Evolutionary conservation across 345 rosid species (phyloP).

Genomic region (Camelina laxa): DNA sequence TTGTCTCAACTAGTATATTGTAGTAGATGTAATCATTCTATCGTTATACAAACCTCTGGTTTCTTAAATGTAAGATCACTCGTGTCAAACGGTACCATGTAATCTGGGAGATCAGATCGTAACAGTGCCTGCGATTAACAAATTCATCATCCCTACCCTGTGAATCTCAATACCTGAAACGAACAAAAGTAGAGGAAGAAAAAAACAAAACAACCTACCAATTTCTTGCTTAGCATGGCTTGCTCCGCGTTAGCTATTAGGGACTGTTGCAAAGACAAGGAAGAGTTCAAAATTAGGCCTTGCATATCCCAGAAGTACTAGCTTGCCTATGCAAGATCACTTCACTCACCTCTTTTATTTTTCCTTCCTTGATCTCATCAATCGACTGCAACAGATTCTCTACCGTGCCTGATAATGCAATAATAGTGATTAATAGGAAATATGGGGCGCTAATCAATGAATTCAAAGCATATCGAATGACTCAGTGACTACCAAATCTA

Average conservation of each 20-base stretch:
- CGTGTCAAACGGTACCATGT: conserved; percentile 84
- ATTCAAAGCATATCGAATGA: conserved; percentile 14
- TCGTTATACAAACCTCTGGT: conserved; percentile 73
- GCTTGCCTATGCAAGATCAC: conserved; percentile 7
- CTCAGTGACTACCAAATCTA: conserved; percentile 65
- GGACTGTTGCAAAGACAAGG: conserved; percentile 49
- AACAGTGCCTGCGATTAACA: conserved; percentile 67
- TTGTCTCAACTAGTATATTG: not conserved
- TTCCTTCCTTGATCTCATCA: conserved; percentile 72
- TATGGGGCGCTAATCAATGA: not conserved
- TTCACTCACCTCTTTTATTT: conserved; percentile 61
- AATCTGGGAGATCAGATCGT: conserved; percentile 82
- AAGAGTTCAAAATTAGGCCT: conserved; percentile 19
- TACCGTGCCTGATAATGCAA: conserved; percentile 57
- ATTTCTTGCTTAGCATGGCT: conserved; percentile 78
- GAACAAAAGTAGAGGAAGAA: not conserved
- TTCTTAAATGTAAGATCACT: conserved; percentile 66
- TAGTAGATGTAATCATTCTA: conserved; percentile 12
- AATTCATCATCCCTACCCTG: conserved; percentile 5
- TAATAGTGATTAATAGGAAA: conserved; percentile 16
- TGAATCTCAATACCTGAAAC: conserved; percentile 11
- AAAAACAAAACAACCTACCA: conserved; percentile 51
- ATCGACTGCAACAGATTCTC: conserved; percentile 75
- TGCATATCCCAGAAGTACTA: conserved; percentile 17
- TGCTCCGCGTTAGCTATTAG: conserved; percentile 61